These are phyloP conservation scores for Glaciozyma antarctica DNA, from an alignment of 768 basidiomycete genomes.

Conservation along the genomic window DNA sequence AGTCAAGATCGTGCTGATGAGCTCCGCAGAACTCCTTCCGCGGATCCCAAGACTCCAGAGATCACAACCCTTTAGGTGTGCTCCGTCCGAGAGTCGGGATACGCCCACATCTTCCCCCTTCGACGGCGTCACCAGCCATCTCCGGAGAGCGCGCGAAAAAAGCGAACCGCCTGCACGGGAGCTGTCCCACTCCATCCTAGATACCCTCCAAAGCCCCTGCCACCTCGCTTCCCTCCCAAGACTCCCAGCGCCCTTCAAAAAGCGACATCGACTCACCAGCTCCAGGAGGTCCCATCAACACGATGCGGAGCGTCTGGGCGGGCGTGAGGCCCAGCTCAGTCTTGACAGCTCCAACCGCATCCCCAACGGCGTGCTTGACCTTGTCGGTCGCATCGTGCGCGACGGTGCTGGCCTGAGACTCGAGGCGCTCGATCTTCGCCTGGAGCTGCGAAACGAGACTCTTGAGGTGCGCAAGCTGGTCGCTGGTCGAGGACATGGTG, in stretches of 20 bases:
- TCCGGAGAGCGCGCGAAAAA: too few species aligned
- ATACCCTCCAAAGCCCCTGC: too few species aligned
- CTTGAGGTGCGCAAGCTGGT: slow-evolving; percentile 85
- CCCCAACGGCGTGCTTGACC: slow-evolving; percentile 20
- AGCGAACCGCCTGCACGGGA: too few species aligned
- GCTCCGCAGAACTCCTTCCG: neutral
- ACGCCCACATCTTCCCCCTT: too few species aligned
- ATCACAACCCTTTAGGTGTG: too few species aligned
- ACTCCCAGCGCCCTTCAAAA: neutral
- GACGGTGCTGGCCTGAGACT: slow-evolving; percentile 48
- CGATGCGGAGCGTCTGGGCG: slow-evolving; percentile 67
- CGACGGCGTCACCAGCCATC: too few species aligned
- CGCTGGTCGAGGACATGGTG: neutral
- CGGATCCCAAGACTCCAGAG: too few species aligned
- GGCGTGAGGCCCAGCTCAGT: slow-evolving; percentile 31
- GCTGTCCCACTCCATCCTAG: neutral
- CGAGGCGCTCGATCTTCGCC: slow-evolving; percentile 73
- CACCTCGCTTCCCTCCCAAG: neutral
- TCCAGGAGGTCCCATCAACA: slow-evolving; percentile 92
- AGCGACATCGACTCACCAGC: slow-evolving; percentile 56
- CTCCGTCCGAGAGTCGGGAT: too few species aligned
- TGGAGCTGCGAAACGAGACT: slow-evolving; percentile 78
- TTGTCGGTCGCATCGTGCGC: neutral
- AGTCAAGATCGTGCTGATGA: neutral
- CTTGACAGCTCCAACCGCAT: slow-evolving; percentile 33